Base-by-base conservation (phyloP, 2,329 filamentous ascomycete species). In the Balansia obtecta region DNA sequence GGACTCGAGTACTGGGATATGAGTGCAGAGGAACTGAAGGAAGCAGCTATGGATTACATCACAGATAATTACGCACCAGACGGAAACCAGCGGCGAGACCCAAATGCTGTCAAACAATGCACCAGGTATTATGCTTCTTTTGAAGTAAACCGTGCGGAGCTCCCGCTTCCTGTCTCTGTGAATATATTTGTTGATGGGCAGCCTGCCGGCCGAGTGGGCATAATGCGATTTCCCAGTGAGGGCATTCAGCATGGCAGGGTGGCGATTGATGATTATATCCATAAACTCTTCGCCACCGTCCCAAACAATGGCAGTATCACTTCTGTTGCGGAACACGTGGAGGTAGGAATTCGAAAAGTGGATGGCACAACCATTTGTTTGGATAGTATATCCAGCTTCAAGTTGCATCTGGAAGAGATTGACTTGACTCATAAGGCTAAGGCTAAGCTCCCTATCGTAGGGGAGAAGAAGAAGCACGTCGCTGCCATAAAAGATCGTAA, bases 261-360 rank as follows among this genome's bases (percentile, higher is more conserved):
- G 38, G 66, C 73, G 45, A 66, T 74, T 46, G 67, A 70, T 53
- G 80, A 83, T n/a, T 18, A 43, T 12, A 46, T 45, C 13, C n/a
- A 32, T 15, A 10, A 37, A 50, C 27, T 39, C 11, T 47, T 52
- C 12, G 18, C 32, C n/a, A 40, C 34, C 5, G 12, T 39, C 5
- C 27, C 49, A 33, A 40, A 41, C 33, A 46, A 47, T 10, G 49
- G 38, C n/a, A 46, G 20, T 12, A 32, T 53, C 37, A 37, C 27
- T 22, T 48, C 49, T 5, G 30, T 51, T 6, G 42, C 48, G 34
- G 41, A 51, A n/a, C 47, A 49, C 15, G 22, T 48, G 6, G 37
- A 45, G n/a, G 42, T 46, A 46, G 46, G 51, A n/a, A 30, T 42
- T 16, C 11, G 5, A 3, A 38, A 68, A 67, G 52, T 56, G 10